Evolutionary conservation across 2,329 filamentous ascomycete genomes (phyloP).

Genomic region (Sporothrix inflata): DNA sequence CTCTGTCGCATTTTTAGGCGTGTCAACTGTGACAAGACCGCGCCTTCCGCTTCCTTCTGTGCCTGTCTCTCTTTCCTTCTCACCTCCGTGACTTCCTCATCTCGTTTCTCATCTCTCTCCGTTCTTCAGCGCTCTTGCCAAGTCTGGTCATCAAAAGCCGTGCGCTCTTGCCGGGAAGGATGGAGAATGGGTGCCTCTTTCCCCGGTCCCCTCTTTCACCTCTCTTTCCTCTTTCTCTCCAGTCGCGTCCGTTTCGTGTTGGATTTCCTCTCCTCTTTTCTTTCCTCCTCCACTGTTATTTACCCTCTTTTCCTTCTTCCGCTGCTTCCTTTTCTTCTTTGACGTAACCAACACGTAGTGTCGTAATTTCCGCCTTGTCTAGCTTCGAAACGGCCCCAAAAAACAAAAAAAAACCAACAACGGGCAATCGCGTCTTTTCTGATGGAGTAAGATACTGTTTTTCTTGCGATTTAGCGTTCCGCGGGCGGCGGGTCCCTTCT

Average conservation of each 20-base stretch:
- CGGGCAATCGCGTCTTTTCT: background rate
- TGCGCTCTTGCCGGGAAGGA: background rate
- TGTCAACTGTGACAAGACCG: background rate
- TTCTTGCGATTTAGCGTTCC: constrained; percentile 9
- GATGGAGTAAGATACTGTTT: background rate
- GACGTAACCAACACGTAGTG: background rate
- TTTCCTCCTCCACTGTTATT: background rate
- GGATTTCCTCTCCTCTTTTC: background rate
- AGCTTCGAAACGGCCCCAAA: constrained; percentile 15
- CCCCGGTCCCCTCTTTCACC: no score
- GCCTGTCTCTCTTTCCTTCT: background rate
- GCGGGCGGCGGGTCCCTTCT: background rate
- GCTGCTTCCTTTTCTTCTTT: background rate
- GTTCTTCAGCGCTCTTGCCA: constrained; percentile 2
- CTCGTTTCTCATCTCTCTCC: background rate
- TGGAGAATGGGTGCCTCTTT: no score
- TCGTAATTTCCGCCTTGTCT: constrained; percentile 24
- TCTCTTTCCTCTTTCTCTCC: background rate
- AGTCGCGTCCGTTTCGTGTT: constrained; percentile 11
- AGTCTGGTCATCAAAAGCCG: background rate
- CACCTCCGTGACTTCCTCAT: no score
- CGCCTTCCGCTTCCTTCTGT: background rate
- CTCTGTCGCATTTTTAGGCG: background rate
- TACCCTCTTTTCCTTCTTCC: background rate
- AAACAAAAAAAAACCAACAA: background rate